These are phyloP conservation scores for Pyrenophora tritici-repentis DNA, from an alignment of 2,329 filamentous ascomycete species.

Conservation along the genomic window DNA sequence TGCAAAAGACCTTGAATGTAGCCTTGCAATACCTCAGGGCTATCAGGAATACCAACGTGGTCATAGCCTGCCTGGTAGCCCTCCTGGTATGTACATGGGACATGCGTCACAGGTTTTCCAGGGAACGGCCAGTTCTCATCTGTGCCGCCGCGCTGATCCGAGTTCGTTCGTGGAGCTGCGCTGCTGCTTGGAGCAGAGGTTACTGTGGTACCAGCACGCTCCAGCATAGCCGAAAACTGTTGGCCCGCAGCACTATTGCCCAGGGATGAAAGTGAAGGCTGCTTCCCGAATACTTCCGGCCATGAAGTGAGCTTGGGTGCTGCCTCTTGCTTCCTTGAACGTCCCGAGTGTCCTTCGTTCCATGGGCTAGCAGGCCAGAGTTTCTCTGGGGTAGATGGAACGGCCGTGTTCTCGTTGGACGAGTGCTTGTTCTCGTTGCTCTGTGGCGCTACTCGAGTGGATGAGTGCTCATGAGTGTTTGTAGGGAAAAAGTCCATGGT, in stretches of 20 bases:
- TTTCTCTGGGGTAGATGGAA: slow-evolving; percentile 45
- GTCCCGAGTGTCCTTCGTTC: slow-evolving; percentile 36
- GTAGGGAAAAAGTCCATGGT: slow-evolving; percentile 50
- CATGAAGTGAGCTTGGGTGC: slow-evolving; percentile 36
- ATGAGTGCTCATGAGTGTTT: slow-evolving; percentile 49
- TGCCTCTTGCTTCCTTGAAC: slow-evolving; percentile 26
- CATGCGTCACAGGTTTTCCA: slow-evolving; percentile 25
- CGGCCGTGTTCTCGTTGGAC: slow-evolving; percentile 21
- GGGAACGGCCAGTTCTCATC: slow-evolving; percentile 32
- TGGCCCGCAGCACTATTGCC: slow-evolving; percentile 17
- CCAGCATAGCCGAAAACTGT: slow-evolving; percentile 2
- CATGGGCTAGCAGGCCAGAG: slow-evolving; percentile 44
- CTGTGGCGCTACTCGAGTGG: slow-evolving; percentile 40
- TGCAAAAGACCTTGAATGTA: slow-evolving; percentile 40
- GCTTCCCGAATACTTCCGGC: slow-evolving; percentile 39
- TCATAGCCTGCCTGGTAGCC: slow-evolving; percentile 47
- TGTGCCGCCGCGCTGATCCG: slow-evolving; percentile 24
- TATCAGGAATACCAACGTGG: slow-evolving; percentile 41
- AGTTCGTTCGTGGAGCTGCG: slow-evolving; percentile 14
- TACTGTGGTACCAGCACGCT: slow-evolving; percentile 11
- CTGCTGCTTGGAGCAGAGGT: slow-evolving; percentile 21
- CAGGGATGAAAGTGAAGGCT: slow-evolving; percentile 24
- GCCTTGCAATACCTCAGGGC: slow-evolving; percentile 40
- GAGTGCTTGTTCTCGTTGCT: slow-evolving; percentile 15
- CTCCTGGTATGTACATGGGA: slow-evolving; percentile 45